Conservation (phyloP, 2,329 filamentous ascomycete genomes). For the Talaromyces sp. region DNA sequence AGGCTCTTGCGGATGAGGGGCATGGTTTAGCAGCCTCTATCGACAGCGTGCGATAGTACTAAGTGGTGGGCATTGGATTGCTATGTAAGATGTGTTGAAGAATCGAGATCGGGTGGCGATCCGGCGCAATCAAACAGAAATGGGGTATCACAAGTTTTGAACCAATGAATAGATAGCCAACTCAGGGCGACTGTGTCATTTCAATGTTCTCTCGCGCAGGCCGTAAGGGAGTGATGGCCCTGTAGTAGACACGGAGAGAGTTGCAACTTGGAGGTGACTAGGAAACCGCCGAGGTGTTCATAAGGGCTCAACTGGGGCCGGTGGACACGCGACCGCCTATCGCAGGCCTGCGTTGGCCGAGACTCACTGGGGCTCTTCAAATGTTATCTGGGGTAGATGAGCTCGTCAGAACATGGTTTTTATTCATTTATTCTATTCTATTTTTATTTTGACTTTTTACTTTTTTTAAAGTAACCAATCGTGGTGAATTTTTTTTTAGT, state of each 20-base stretch:
- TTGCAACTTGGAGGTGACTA: not conserved
- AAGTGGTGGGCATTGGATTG: too few relatives aligned
- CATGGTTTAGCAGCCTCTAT: slow-evolving; percentile 1
- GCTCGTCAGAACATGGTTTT: not conserved
- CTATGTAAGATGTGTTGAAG: too few relatives aligned
- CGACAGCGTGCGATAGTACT: not conserved
- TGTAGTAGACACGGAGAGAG: not conserved
- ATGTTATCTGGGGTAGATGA: not conserved
- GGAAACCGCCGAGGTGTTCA: not conserved
- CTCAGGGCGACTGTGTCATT: not conserved
- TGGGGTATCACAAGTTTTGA: not conserved
- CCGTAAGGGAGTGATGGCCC: not conserved
- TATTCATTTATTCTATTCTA: not conserved
- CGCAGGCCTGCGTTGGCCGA: not conserved
- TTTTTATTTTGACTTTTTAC: too few relatives aligned
- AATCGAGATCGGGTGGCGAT: not conserved
- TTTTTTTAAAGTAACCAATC: too few relatives aligned
- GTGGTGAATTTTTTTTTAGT: not conserved
- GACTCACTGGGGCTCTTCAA: not conserved
- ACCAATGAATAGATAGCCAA: too few relatives aligned
- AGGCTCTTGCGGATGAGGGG: slow-evolving; percentile 20
- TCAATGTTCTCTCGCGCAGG: not conserved
- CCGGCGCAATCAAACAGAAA: not conserved
- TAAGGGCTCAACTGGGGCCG: not conserved
- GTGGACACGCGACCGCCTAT: not conserved